Percentiles rank a stretch among this genome's conserved stretches.
These are phyloP conservation scores for Paecilomyces dactylethromorphus DNA, from an alignment of 2,329 filamentous ascomycete species.

Conservation along the genomic window DNA sequence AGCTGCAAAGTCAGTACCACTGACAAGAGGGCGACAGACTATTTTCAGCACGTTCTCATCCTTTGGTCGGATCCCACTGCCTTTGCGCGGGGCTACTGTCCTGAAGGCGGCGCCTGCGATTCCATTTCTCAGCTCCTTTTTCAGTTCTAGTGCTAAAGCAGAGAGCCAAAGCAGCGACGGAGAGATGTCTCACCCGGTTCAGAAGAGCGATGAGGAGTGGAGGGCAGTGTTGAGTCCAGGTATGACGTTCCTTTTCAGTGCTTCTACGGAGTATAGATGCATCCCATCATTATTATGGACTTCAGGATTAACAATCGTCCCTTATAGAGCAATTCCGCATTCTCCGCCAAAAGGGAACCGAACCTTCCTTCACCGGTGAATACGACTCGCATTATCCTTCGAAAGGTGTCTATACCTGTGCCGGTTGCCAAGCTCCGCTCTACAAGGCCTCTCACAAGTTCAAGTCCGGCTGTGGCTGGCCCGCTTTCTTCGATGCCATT, in stretches of 20 bases:
- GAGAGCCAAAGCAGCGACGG: slow-evolving; percentile 17
- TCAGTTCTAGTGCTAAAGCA: slow-evolving; percentile 54
- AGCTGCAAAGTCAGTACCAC: slow-evolving; percentile 1
- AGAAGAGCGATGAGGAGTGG: slow-evolving; percentile 82
- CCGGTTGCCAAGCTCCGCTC: slow-evolving; percentile 76
- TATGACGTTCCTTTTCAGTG: slow-evolving; percentile 25
- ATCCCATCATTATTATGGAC: not conserved
- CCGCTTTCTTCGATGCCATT: slow-evolving; percentile 92
- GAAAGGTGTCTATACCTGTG: slow-evolving; percentile 77
- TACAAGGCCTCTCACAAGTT: slow-evolving; percentile 96
- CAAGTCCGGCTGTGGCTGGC: slow-evolving; percentile 94
- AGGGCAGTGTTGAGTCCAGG: slow-evolving; percentile 70
- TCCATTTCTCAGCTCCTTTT: slow-evolving; percentile 71
- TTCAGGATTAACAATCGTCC: not conserved
- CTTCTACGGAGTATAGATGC: not conserved
- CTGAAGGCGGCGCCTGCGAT: slow-evolving; percentile 67
- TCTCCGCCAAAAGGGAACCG: slow-evolving; percentile 86
- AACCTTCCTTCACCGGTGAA: slow-evolving; percentile 69
- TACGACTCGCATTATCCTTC: slow-evolving; percentile 80
- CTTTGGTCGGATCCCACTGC: slow-evolving; percentile 9
- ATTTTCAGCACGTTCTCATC: slow-evolving; percentile 4
- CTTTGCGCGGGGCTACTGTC: slow-evolving; percentile 28
- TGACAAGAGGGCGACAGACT: not conserved
- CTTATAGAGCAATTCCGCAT: slow-evolving; percentile 87
- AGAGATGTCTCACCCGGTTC: slow-evolving; percentile 61